These are phyloP conservation scores for Globisporangium okanoganense DNA, from an alignment of 352 stramenopile species.

Conservation along the genomic window DNA sequence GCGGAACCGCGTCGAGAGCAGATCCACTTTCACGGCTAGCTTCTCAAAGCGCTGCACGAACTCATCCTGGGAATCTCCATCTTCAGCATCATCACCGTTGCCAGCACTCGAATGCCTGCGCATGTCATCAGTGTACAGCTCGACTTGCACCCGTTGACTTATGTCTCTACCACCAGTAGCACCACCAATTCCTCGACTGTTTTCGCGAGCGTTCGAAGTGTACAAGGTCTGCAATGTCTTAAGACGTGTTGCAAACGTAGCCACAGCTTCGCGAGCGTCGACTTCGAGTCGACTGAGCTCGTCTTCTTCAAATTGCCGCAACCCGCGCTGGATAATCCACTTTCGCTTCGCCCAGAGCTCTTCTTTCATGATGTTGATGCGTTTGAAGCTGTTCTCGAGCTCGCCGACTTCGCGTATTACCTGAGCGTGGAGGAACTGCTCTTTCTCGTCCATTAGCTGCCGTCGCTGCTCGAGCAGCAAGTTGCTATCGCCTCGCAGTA, in stretches of 20 bases:
- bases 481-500: slow-evolving; percentile 15
- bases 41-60: slow-evolving; percentile 20
- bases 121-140: not conserved
- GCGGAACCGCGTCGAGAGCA: slow-evolving; percentile 19
- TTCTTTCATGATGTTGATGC: slow-evolving; percentile 39
- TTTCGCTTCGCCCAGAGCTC: slow-evolving; percentile 30
- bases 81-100: not conserved
- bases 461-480: slow-evolving; percentile 26
- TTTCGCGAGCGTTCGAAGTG: slow-evolving; percentile 15
- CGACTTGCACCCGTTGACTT: not conserved
- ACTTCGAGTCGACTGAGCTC: slow-evolving; percentile 16
- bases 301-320: slow-evolving; percentile 26
- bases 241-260: slow-evolving; percentile 10
- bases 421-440: slow-evolving; percentile 17
- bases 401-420: slow-evolving; percentile 23
- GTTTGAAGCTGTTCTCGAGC: slow-evolving; percentile 38
- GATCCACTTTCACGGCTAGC: slow-evolving; percentile 20
- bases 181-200: slow-evolving; percentile 11
- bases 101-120: not conserved
- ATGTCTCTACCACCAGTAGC: not conserved
- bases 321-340: slow-evolving; percentile 28
- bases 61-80: slow-evolving; percentile 1
- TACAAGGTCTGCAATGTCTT: slow-evolving; percentile 11
- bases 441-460: slow-evolving; percentile 30
- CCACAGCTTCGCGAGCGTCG: slow-evolving; percentile 6